These are phyloP conservation scores for Elongisporangium anandrum DNA, from an alignment of 352 stramenopile genomes.

Conservation along the genomic window DNA sequence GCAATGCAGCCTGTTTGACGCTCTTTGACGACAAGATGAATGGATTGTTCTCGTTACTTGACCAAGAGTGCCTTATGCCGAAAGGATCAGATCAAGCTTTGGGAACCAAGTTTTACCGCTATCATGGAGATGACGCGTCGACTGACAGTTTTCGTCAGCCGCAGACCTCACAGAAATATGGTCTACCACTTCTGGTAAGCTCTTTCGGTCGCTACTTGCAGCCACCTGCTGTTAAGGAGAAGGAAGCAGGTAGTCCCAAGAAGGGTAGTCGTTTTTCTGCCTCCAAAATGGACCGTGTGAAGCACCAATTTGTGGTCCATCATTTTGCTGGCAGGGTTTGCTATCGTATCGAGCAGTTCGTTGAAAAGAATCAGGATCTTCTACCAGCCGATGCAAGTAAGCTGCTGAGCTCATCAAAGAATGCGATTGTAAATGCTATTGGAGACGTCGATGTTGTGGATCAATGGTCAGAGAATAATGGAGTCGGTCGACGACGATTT, in stretches of 20 bases:
- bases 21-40: constrained; percentile 82
- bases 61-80: constrained; percentile 82
- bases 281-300: constrained; percentile 82
- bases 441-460: constrained; percentile 48
- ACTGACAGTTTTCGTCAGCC: constrained; percentile 24
- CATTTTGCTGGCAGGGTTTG: constrained; percentile 79
- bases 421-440: constrained; percentile 60
- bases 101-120: constrained; percentile 79
- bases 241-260: constrained; percentile 27
- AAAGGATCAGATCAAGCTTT: constrained; percentile 80
- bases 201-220: constrained; percentile 69
- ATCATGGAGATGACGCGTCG: constrained; percentile 39
- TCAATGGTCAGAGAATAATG: constrained; percentile 13
- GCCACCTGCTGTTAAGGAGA: constrained; percentile 25
- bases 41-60: constrained; percentile 75
- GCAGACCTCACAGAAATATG: constrained; percentile 41
- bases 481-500: constrained; percentile 21
- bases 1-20: constrained; percentile 72
- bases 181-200: constrained; percentile 49
- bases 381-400: constrained; percentile 57
- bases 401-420: constrained; percentile 52
- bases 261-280: constrained; percentile 54
- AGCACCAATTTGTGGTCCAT: constrained; percentile 75
- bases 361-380: constrained; percentile 86
- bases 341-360: constrained; percentile 77